Evolutionary conservation across 805 yeast genomes (phyloP).

Genomic region (Metschnikowia kunwiensis): DNA sequence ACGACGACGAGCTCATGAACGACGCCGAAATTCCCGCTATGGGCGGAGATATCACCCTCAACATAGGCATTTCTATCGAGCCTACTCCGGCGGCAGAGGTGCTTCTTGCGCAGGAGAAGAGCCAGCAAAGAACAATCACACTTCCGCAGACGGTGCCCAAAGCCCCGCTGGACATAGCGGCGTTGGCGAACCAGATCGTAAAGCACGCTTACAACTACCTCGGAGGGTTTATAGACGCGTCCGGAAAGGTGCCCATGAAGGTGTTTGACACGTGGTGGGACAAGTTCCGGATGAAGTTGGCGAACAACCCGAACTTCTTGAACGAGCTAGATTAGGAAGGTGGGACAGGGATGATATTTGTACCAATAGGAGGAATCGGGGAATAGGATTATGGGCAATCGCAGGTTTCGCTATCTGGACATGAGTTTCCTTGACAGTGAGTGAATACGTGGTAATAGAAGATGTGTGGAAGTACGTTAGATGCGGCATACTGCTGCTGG

Average conservation of each 20-base stretch:
- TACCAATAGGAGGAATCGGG: too few species aligned
- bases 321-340: slow-evolving; percentile 34
- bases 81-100: slow-evolving; percentile 64
- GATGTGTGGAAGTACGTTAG: too few species aligned
- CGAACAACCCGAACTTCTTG: slow-evolving; percentile 79
- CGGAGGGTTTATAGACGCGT: slow-evolving; percentile 77
- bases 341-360: too few species aligned
- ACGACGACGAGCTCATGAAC: slow-evolving; percentile 34
- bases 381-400: too few species aligned
- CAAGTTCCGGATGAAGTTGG: slow-evolving; percentile 71
- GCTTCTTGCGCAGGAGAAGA: slow-evolving; percentile 47
- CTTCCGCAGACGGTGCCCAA: slow-evolving; percentile 21
- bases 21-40: slow-evolving; percentile 25
- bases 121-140: slow-evolving; percentile 19
- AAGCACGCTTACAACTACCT: slow-evolving; percentile 88
- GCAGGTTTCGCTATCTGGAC: too few species aligned
- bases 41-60: slow-evolving; percentile 19
- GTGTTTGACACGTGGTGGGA: slow-evolving; percentile 95
- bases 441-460: too few species aligned
- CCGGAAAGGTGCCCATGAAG: slow-evolving; percentile 82
- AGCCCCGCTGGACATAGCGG: slow-evolving; percentile 39
- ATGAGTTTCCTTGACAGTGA: too few species aligned
- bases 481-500: too few species aligned
- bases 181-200: slow-evolving; percentile 81
- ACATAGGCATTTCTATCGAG: slow-evolving; percentile 89